Base-by-base conservation (phyloP, 306 rosid genomes). In the Hylodesmum podocarpum region DNA sequence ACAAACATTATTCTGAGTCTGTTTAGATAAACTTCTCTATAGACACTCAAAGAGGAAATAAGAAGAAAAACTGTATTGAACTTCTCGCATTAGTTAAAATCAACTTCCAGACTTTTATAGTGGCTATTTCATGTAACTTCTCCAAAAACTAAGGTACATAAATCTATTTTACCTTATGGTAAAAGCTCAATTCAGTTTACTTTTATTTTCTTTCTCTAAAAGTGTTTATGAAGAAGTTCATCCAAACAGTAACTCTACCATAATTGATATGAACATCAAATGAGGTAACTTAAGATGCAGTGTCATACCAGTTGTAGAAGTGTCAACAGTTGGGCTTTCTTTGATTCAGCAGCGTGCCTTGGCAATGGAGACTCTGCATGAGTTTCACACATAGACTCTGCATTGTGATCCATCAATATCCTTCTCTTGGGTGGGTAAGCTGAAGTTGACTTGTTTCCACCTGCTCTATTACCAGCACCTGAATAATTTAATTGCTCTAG, bases 221-320 rank as follows among this genome's bases (percentile, higher is more conserved):
- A n/a, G n/a, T n/a, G n/a, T n/a, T n/a, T n/a, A n/a, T n/a, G n/a
- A n/a, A n/a, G n/a, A n/a, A n/a, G n/a, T n/a, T n/a, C n/a, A n/a
- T n/a, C n/a, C n/a, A n/a, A n/a, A n/a, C n/a, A n/a, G n/a, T n/a
- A n/a, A n/a, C n/a, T n/a, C n/a, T 29, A 78, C 11, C 25, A 63
- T 6, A 46, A 34, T 28, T n/a, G n/a, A 73, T 11, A 43, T 21
- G 24, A 67, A 27, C 34, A 75, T 31, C 55, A 59, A 74, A 58
- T 47, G 28, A 47, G 10, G 28, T 68, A 69, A 75, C 6, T 27
- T 12, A 58, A 66, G 64, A 70, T 51, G 46, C 11, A 53, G 55
- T 18, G 39, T 33, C 87, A 22, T 88, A 91, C 97, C 93, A 86
- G 74, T 67, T 90, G 92, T 16, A 90, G 66, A 28, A 92, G 88